Percentiles rank a stretch among this genome's conserved stretches.
Evolutionary conservation across 352 stramenopile species (phyloP).

Genomic region (Aphanomyces invadans): DNA sequence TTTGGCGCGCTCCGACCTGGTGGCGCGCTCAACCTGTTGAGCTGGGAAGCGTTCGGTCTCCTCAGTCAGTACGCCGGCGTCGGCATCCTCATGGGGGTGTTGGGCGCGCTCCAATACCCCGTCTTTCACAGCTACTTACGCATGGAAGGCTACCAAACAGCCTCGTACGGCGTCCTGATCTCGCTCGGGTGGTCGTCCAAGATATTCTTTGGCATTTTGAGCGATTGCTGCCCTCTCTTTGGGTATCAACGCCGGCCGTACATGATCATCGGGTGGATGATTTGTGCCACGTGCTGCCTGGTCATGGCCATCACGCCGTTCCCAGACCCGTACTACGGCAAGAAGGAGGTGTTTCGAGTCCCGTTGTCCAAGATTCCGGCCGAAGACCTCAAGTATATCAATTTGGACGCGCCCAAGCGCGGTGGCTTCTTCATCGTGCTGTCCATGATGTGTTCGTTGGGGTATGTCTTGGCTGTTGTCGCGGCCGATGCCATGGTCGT

Average conservation of each 20-base stretch:
- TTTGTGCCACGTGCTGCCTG: conserved; percentile 30
- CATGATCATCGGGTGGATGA: conserved; percentile 47
- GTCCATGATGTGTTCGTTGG: conserved; percentile 61
- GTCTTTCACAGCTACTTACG: conserved; percentile 66
- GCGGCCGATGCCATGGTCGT: conserved; percentile 35
- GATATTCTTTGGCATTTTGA: conserved; percentile 37
- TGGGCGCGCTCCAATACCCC: conserved; percentile 60
- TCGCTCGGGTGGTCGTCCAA: conserved; percentile 47
- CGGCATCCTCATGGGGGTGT: conserved; percentile 56
- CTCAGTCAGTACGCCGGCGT: conserved; percentile 64
- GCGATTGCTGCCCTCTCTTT: conserved; percentile 46
- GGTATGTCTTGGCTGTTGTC: conserved; percentile 52
- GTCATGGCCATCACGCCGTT: conserved; percentile 41
- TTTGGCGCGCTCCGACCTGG: conserved; percentile 29
- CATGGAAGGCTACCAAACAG: conserved; percentile 48
- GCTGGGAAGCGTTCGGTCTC: conserved; percentile 35
- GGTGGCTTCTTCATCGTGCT: conserved; percentile 46
- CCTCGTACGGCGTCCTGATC: conserved; percentile 43
- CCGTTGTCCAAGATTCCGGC: conserved; percentile 28
- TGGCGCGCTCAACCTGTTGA: conserved; percentile 26
- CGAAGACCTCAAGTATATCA: conserved; percentile 32
- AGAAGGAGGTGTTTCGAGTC: conserved; percentile 30
- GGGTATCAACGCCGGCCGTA: conserved; percentile 48
- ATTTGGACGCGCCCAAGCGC: conserved; percentile 33
- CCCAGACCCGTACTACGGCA: conserved; percentile 36